These are phyloP conservation scores for Fusarium mundagurra DNA, from an alignment of 2,329 filamentous ascomycete genomes.

Conservation along the genomic window DNA sequence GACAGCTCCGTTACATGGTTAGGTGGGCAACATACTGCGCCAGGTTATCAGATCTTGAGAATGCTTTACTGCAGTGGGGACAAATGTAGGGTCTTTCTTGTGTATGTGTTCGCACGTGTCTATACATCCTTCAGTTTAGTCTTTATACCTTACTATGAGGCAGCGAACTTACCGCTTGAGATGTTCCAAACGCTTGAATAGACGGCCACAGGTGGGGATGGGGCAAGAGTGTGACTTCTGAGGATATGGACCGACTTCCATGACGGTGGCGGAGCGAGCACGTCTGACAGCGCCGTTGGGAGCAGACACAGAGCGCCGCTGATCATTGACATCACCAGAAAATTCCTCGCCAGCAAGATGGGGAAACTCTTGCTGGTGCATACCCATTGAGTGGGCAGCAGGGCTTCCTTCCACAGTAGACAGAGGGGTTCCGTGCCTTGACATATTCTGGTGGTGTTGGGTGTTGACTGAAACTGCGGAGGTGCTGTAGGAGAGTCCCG, in stretches of 20 bases:
- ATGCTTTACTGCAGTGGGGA: constrained; percentile 97
- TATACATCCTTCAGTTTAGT: constrained; percentile 53
- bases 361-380: constrained; percentile 78
- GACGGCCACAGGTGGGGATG: constrained; percentile 95
- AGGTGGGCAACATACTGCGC: constrained; percentile 78
- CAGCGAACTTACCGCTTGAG: constrained; percentile 85
- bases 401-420: constrained; percentile 86
- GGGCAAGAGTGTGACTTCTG: constrained; percentile 99
- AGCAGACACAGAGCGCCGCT: constrained; percentile 76
- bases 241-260: constrained; percentile 95
- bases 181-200: constrained; percentile 99
- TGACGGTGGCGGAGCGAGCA: constrained; percentile 92
- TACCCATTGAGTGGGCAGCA: constrained; percentile 73
- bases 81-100: constrained; percentile 99
- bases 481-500: constrained; percentile 77
- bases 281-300: constrained; percentile 82
- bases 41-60: constrained; percentile 98
- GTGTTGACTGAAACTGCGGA: constrained; percentile 70
- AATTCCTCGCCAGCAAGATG: constrained; percentile 71
- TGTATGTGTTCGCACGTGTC: constrained; percentile 98
- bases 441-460: constrained; percentile 84
- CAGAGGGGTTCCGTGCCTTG: constrained; percentile 89
- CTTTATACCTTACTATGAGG: constrained; percentile 43
- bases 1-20: constrained; percentile 34
- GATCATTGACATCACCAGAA: constrained; percentile 61